Evolutionary conservation across 2,329 filamentous ascomycete species (phyloP).

Genomic region (Pestalotiopsis sp.): DNA sequence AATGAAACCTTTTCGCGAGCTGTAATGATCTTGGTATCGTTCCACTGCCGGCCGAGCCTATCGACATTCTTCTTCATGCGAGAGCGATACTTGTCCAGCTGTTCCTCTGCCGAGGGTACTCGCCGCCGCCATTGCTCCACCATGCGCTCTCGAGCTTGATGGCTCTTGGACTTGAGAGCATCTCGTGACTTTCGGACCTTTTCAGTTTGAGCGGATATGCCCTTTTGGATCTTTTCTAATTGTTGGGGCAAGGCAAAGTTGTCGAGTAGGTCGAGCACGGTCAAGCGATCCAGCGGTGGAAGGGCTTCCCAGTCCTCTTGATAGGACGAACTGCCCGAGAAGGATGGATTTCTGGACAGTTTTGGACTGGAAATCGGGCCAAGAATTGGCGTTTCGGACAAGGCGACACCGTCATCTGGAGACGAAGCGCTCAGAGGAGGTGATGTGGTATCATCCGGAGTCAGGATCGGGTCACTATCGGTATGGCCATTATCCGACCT

Average conservation of each 20-base stretch:
- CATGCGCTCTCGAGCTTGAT: constrained; percentile 83
- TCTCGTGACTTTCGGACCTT: constrained; percentile 84
- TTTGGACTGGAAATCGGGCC: constrained; percentile 52
- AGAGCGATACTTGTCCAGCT: constrained; percentile 85
- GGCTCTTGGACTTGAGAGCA: constrained; percentile 74
- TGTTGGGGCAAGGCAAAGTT: constrained; percentile 90
- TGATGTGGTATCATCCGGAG: constrained; percentile 43
- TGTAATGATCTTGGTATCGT: constrained; percentile 85
- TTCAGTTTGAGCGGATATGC: constrained; percentile 79
- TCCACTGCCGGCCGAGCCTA: constrained; percentile 82
- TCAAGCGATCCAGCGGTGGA: constrained; percentile 85
- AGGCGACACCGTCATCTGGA: constrained; percentile 42
- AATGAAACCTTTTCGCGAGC: constrained; percentile 93
- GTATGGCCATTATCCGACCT: constrained; percentile 41
- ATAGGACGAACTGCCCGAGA: constrained; percentile 82
- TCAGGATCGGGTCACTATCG: constrained; percentile 46
- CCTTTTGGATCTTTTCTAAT: constrained; percentile 86
- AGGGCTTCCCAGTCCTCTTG: constrained; percentile 88
- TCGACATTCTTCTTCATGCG: constrained; percentile 91
- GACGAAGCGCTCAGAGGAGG: constrained; percentile 46
- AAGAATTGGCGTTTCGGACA: constrained; percentile 54
- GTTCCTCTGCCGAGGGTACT: constrained; percentile 85
- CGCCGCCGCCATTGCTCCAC: constrained; percentile 91
- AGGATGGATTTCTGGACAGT: constrained; percentile 77
- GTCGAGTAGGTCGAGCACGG: constrained; percentile 90